phyloP scores from a whole-genome alignment of 108 stramenopile species.

The Schizochytrium sp. region DNA sequence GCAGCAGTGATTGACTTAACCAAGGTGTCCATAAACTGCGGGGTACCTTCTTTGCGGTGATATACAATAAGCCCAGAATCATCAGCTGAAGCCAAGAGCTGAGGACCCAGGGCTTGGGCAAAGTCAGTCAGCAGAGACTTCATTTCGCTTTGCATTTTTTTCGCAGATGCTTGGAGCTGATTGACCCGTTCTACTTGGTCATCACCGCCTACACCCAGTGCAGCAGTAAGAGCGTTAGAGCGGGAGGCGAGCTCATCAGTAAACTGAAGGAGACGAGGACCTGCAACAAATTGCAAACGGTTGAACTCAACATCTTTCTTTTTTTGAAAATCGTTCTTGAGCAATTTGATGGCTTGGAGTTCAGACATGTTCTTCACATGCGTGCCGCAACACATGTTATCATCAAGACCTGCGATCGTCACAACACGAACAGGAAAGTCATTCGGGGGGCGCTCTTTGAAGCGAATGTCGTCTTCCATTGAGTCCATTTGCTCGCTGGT shows the following conservation, averaged over 20 bases:
- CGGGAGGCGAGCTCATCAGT: neutral
- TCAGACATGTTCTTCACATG: conserved; percentile 57
- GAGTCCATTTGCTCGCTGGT: conserved; percentile 14
- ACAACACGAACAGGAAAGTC: conserved; percentile 63
- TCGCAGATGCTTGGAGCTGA: neutral
- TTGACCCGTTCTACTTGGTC: neutral
- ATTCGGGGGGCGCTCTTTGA: neutral
- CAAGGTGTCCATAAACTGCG: conserved; percentile 25
- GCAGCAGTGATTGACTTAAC: conserved; percentile 5
- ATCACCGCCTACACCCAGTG: neutral
- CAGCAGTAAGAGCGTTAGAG: neutral
- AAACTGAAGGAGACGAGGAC: neutral
- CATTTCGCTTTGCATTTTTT: conserved; percentile 15
- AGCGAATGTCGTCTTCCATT: neutral
- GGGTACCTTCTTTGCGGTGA: conserved; percentile 34
- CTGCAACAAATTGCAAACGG: conserved; percentile 24
- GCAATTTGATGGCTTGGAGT: conserved; percentile 64
- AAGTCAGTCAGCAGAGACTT: conserved; percentile 28
- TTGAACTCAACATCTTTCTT: neutral
- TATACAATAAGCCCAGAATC: neutral
- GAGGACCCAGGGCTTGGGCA: neutral
- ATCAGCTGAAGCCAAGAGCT: neutral
- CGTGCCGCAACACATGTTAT: conserved; percentile 68
- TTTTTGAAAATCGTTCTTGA: conserved; percentile 51
- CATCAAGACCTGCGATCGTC: conserved; percentile 61